These are phyloP conservation scores for Zea mays DNA, from an alignment of 176 grass and related monocot genomes.

Conservation along the genomic window DNA sequence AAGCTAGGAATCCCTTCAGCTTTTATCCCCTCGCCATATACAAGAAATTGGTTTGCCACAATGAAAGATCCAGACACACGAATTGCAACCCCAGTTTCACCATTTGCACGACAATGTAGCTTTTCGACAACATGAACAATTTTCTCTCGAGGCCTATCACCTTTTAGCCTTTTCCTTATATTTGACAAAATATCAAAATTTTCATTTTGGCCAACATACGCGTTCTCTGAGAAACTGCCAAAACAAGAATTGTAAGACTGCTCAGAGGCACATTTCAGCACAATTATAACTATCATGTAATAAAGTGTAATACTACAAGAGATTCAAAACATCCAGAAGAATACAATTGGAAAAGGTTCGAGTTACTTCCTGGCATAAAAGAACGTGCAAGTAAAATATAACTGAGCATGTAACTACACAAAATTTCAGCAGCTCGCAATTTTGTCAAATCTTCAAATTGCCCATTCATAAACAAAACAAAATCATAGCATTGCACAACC, in stretches of 20 bases:
- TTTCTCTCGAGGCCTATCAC: conserved; percentile 69
- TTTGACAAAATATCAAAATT: conserved; percentile 70
- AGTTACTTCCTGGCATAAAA: conserved; percentile 4
- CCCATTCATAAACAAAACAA: background rate
- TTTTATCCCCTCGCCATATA: conserved; percentile 79
- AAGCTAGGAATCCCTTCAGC: conserved; percentile 80
- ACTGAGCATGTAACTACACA: background rate
- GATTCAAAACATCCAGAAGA: background rate
- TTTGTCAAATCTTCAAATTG: background rate
- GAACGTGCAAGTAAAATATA: conserved; percentile 4
- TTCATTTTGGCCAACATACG: conserved; percentile 58
- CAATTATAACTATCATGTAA: background rate
- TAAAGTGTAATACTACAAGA: conserved; percentile 1
- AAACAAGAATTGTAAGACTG: conserved; percentile 30
- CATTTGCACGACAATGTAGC: conserved; percentile 62
- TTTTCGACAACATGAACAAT: conserved; percentile 95
- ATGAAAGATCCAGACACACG: conserved; percentile 79
- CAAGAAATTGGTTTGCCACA: conserved; percentile 75
- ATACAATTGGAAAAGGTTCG: conserved; percentile 13
- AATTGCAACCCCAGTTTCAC: conserved; percentile 62
- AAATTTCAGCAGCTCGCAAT: background rate
- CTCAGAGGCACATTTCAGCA: background rate
- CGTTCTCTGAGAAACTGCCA: conserved; percentile 69
- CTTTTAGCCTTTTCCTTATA: conserved; percentile 79
- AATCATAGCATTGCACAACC: background rate